phyloP scores from a whole-genome alignment of 2,329 filamentous ascomycete genomes.

The Sporothrix curviconia region DNA sequence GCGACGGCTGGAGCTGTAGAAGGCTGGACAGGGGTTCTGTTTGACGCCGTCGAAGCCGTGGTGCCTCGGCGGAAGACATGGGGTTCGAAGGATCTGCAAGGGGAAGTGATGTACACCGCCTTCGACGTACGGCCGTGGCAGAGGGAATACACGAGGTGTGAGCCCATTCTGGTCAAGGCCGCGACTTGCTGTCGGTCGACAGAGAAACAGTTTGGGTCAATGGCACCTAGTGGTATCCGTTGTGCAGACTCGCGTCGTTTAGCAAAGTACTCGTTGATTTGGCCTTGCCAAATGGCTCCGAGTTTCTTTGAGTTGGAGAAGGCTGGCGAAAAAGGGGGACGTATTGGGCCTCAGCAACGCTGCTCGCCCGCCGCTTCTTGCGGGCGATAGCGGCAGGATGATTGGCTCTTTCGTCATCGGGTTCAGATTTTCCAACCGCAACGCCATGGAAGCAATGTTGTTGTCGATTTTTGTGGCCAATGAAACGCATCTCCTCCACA shows the following conservation, averaged over 20 bases:
- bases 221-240: conserved; percentile 54
- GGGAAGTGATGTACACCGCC: conserved; percentile 22
- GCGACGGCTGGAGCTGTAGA: conserved; percentile 23
- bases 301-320: background rate
- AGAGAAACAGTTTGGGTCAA: conserved; percentile 56
- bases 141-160: conserved; percentile 50
- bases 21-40: conserved; percentile 47
- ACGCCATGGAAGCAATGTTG: conserved; percentile 64
- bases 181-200: conserved; percentile 44
- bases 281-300: conserved; percentile 36
- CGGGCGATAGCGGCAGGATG: conserved; percentile 35
- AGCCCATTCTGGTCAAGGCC: conserved; percentile 44
- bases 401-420: conserved; percentile 77
- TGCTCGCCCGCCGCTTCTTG: conserved; percentile 30
- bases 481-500: conserved; percentile 68
- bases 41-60: conserved; percentile 40
- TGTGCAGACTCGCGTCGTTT: conserved; percentile 31
- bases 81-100: conserved; percentile 6
- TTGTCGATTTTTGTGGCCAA: conserved; percentile 68
- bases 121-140: conserved; percentile 52
- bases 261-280: conserved; percentile 50
- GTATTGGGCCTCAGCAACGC: conserved; percentile 23
- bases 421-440: conserved; percentile 73
- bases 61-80: conserved; percentile 28
- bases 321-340: conserved; percentile 15